phyloP scores from a whole-genome alignment of 805 yeast genomes.

The Saturnispora kantuleensis region DNA sequence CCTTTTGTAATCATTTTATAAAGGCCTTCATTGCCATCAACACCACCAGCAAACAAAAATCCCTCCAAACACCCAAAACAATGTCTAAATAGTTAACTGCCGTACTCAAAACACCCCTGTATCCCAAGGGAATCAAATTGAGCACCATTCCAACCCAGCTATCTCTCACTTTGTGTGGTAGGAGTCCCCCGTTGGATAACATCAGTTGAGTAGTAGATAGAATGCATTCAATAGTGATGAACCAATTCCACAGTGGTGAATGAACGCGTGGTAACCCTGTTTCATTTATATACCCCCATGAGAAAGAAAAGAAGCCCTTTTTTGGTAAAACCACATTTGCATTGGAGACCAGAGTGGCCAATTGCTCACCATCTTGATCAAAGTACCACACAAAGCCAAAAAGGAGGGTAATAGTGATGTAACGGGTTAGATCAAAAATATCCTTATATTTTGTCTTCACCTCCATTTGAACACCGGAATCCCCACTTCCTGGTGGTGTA shows the following conservation, averaged over 20 bases:
- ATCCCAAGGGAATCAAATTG: slow-evolving; percentile 18
- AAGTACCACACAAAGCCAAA: no score
- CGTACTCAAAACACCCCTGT: slow-evolving; percentile 11
- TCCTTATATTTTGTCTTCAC: no score
- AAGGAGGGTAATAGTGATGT: no score
- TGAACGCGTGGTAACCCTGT: slow-evolving; percentile 1
- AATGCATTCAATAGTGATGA: slow-evolving; percentile 17
- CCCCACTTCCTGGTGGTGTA: no score
- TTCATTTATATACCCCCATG: slow-evolving; percentile 7
- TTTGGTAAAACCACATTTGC: no score
- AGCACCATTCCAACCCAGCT: slow-evolving; percentile 15
- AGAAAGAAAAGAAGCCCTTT: background rate
- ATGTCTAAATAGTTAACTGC: slow-evolving; percentile 22
- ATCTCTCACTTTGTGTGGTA: slow-evolving; percentile 10
- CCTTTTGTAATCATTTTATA: no score
- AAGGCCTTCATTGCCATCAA: slow-evolving; percentile 17
- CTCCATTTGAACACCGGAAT: no score
- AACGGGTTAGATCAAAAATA: no score
- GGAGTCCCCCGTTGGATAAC: slow-evolving; percentile 8
- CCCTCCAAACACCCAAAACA: slow-evolving; percentile 17
- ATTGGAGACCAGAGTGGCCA: no score
- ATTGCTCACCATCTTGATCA: no score
- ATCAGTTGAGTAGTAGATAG: slow-evolving; percentile 14
- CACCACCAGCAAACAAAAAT: slow-evolving; percentile 21
- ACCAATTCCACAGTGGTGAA: slow-evolving; percentile 17